Conservation (phyloP, 2,329 filamentous ascomycete genomes). For the Ascochyta viciae-villosae region DNA sequence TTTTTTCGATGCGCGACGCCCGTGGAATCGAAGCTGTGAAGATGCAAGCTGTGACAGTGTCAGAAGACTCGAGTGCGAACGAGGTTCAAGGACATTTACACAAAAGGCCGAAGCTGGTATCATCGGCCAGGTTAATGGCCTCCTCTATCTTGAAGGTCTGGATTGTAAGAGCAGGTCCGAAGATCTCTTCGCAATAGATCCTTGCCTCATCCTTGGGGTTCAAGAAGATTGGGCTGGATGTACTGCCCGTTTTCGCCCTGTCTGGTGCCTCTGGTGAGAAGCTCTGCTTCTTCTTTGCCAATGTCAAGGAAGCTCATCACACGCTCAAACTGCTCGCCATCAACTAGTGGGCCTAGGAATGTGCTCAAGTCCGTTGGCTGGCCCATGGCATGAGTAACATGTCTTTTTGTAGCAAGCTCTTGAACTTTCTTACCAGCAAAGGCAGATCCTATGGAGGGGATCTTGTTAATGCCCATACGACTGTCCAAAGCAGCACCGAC, state of each 20-base stretch:
- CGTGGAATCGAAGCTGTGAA: conserved; percentile 36
- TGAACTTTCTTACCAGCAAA: conserved; percentile 47
- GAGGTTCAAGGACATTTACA: neutral
- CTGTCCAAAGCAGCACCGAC: conserved; percentile 47
- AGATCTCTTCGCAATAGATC: conserved; percentile 16
- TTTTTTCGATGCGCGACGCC: conserved; percentile 37
- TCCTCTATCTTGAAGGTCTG: conserved; percentile 15
- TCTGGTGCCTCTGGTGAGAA: conserved; percentile 37
- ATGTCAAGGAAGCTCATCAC: conserved; percentile 41
- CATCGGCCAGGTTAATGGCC: conserved; percentile 15
- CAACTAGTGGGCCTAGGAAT: conserved; percentile 41
- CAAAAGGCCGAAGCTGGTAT: conserved; percentile 26
- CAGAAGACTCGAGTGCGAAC: neutral
- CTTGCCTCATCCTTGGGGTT: conserved; percentile 24
- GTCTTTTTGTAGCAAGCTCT: conserved; percentile 36
- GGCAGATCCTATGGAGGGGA: conserved; percentile 51
- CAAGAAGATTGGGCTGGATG: conserved; percentile 46
- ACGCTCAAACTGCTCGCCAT: conserved; percentile 36
- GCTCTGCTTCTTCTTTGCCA: conserved; percentile 36
- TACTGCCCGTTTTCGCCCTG: conserved; percentile 42
- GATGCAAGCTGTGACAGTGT: conserved; percentile 23
- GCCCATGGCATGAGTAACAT: conserved; percentile 24
- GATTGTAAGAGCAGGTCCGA: conserved; percentile 17
- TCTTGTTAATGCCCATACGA: conserved; percentile 53
- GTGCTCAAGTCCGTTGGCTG: conserved; percentile 28